These are phyloP conservation scores for Phytopythium oedochilum DNA, from an alignment of 352 stramenopile genomes.

Conservation along the genomic window DNA sequence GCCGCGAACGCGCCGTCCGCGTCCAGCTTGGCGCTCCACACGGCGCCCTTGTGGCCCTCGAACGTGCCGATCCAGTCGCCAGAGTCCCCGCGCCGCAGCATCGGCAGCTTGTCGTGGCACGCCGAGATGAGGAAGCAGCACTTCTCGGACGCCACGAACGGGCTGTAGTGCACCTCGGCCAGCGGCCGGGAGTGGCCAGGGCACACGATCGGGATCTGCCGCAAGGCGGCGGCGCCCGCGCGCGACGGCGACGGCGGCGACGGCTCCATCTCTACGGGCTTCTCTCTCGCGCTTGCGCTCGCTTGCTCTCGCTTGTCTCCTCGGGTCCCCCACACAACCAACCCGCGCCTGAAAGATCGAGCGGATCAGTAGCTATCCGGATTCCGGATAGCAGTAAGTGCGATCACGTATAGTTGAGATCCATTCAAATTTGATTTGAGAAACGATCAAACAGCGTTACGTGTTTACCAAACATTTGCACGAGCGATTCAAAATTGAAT, in stretches of 20 bases:
- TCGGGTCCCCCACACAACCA: too few species aligned
- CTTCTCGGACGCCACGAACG: slow-evolving; percentile 28
- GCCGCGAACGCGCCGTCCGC: slow-evolving; percentile 70
- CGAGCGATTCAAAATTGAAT: too few species aligned
- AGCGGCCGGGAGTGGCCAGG: slow-evolving; percentile 79
- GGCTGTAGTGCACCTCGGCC: slow-evolving; percentile 72
- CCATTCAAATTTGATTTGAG: too few species aligned
- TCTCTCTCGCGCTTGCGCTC: too few species aligned
- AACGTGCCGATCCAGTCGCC: slow-evolving; percentile 98
- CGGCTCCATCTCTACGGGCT: slow-evolving; percentile 10
- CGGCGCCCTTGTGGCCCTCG: slow-evolving; percentile 94
- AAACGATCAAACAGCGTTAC: too few species aligned
- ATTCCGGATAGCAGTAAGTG: too few species aligned
- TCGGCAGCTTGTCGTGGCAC: slow-evolving; percentile 87
- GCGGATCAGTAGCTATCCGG: too few species aligned
- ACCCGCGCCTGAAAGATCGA: too few species aligned
- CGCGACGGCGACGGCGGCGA: slow-evolving; percentile 35
- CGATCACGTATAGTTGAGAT: too few species aligned
- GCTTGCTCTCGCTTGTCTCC: too few species aligned
- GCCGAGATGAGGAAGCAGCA: slow-evolving; percentile 75
- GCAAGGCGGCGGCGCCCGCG: slow-evolving; percentile 15
- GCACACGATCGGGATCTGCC: slow-evolving; percentile 86
- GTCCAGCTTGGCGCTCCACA: slow-evolving; percentile 92
- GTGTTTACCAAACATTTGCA: too few species aligned
- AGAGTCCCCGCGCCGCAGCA: slow-evolving; percentile 76